Evolutionary conservation across 257 asterid species (phyloP), one percentile per base, ranked within the genome.

Genomic region (Fraxinus cuspidata): DNA sequence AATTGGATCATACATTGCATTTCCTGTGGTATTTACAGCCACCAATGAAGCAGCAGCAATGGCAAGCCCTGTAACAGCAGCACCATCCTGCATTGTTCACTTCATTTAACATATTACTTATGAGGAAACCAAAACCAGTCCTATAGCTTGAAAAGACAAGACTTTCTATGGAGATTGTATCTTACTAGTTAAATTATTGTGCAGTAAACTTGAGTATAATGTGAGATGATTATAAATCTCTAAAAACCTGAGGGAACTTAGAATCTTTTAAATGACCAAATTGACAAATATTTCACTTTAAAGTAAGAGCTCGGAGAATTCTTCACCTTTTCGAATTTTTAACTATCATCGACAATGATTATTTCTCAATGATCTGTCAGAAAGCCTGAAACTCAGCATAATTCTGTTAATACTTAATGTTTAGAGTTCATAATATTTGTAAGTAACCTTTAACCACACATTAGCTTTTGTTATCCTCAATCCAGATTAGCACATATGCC

Each of bases 31-130:
- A 60, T 88, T 88, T 70, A 95, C 99, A 74, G 99, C 99, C 77
- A 92, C 97, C 90, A 96, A 79, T 69, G 99, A 93, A 42, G 99
- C 97, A 78, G 86, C 97, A 79, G 98, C 99, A 77, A 96, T 93
- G 79, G 86, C 86, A 80, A 96, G 98, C 82, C 99, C 99, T 10
- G 98, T 85, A 79, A 96, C 98, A 76, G 99, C 99, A 86, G 99
- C 99, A 83, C 98, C 94, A 74, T 95, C 99, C 98, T 95, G 88
- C 88, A 84, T 71, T 68, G 73, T 56, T 70, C 78, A 34, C 64
- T 70, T 65, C 72, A 73, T 70, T 76, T 65, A 44, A 68, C 58
- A 77, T 70, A 19, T 69, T 32, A 75, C 63, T 72, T 40, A 51
- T 64, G 70, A 44, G 68, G 81, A 73, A 42, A 72, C 51, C 16